Percentiles rank a stretch among this genome's conserved stretches.
Conservation (phyloP, 192 early-diverging fungal genomes). For the Umbelopsis sp. region DNA sequence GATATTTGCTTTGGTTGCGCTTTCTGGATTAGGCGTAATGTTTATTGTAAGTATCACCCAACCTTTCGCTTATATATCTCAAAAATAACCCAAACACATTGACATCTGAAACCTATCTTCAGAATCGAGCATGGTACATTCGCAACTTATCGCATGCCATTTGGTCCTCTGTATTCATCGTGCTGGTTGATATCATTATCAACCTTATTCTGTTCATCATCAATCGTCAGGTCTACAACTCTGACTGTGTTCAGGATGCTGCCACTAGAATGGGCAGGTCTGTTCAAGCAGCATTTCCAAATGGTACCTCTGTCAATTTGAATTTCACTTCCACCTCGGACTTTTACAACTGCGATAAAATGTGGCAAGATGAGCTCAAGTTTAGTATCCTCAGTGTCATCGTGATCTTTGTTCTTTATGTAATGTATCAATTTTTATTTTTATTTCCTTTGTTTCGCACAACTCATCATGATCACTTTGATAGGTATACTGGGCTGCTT, state of each 20-base stretch:
- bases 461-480: not conserved
- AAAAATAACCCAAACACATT: not conserved
- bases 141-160: conserved; percentile 25
- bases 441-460: not conserved
- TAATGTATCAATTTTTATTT: conserved; percentile 11
- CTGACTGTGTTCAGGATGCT: conserved; percentile 24
- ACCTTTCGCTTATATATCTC: not conserved
- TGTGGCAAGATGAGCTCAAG: conserved; percentile 43
- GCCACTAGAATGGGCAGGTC: not conserved
- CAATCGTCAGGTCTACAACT: conserved; percentile 16
- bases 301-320: conserved; percentile 18
- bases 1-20: conserved; percentile 23
- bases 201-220: conserved; percentile 40
- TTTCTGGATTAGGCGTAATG: conserved; percentile 24
- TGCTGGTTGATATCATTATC: conserved; percentile 32
- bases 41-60: conserved; percentile 22
- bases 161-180: conserved; percentile 27
- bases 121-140: conserved; percentile 29
- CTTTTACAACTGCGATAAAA: conserved; percentile 38
- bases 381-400: conserved; percentile 34
- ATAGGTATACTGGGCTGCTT: conserved; percentile 33
- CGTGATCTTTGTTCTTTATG: conserved; percentile 38
- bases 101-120: not conserved
- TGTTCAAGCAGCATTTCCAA: conserved; percentile 20
- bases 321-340: conserved; percentile 31